These are phyloP conservation scores for Pseudocercospora macadamiae DNA, from an alignment of 2,329 filamentous ascomycete genomes.

Conservation along the genomic window DNA sequence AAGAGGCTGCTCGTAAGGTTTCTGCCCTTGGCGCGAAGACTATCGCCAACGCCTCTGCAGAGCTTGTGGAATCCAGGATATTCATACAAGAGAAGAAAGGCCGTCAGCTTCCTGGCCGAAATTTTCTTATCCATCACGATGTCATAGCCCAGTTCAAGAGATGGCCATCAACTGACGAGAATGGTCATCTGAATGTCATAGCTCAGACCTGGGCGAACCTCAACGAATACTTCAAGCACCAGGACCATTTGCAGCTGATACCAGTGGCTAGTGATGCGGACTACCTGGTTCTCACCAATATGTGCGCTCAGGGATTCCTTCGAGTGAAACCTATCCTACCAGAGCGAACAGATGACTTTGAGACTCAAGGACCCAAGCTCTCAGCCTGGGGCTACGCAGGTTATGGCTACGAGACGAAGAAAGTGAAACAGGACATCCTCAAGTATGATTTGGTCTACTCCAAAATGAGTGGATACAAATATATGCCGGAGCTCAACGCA, in stretches of 20 bases:
- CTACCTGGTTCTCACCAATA: conserved; percentile 67
- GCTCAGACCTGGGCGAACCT: conserved; percentile 30
- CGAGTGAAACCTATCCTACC: conserved; percentile 58
- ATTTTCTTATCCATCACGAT: conserved; percentile 65
- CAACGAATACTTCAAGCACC: conserved; percentile 39
- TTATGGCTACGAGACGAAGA: conserved; percentile 70
- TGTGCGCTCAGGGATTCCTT: conserved; percentile 64
- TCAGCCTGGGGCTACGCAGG: conserved; percentile 70
- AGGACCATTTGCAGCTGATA: conserved; percentile 51
- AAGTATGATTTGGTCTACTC: conserved; percentile 64
- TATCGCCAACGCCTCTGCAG: conserved; percentile 56
- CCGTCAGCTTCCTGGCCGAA: conserved; percentile 61
- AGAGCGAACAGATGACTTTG: conserved; percentile 58
- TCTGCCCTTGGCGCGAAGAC: conserved; percentile 36
- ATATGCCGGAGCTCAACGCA: conserved; percentile 55
- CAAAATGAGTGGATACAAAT: conserved; percentile 63
- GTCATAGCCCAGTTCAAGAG: conserved; percentile 62
- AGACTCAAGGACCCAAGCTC: conserved; percentile 44
- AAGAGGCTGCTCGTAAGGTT: conserved; percentile 47
- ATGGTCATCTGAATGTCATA: conserved; percentile 31
- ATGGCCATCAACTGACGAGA: conserved; percentile 45
- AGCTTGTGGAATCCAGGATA: conserved; percentile 55
- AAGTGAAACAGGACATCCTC: conserved; percentile 67
- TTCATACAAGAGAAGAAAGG: conserved; percentile 65
- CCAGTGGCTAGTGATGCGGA: conserved; percentile 65